phyloP scores from a whole-genome alignment of 2,329 filamentous ascomycete species.

The Chaetomium strumarium region DNA sequence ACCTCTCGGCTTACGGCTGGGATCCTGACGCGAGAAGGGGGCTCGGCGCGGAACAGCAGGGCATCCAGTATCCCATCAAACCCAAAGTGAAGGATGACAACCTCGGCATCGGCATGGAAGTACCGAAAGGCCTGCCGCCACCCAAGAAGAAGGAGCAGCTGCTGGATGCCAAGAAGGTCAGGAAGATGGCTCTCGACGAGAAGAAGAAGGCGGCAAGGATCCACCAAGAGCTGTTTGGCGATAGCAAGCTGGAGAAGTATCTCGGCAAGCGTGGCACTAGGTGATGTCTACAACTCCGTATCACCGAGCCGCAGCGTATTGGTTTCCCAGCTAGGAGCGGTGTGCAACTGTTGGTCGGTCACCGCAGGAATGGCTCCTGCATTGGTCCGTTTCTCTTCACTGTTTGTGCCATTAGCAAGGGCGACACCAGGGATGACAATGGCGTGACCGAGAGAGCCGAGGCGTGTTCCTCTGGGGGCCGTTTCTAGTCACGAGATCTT shows the following conservation, averaged over 20 bases:
- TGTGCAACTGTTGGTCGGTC: too few relatives aligned
- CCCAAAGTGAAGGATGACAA: constrained; percentile 65
- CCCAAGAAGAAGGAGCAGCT: constrained; percentile 39
- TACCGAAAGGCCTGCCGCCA: constrained; percentile 37
- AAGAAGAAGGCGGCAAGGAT: constrained; percentile 59
- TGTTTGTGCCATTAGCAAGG: background rate
- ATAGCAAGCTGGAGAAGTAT: constrained; percentile 71
- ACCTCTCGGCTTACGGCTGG: constrained; percentile 64
- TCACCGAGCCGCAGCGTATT: too few relatives aligned
- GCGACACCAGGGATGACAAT: background rate
- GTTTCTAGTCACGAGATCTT: background rate
- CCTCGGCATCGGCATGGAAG: constrained; percentile 60
- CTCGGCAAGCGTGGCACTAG: constrained; percentile 39
- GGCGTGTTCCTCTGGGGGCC: background rate
- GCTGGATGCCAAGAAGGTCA: constrained; percentile 65
- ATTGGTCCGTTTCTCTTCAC: too few relatives aligned
- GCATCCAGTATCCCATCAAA: constrained; percentile 72
- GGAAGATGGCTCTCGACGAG: constrained; percentile 55
- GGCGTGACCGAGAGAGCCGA: background rate
- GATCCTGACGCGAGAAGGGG: constrained; percentile 67
- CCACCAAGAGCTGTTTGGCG: constrained; percentile 65
- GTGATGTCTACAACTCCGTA: background rate
- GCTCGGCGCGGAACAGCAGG: constrained; percentile 64
- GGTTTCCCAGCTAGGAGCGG: too few relatives aligned
- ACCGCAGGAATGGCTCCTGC: too few relatives aligned